A percentile compares a stretch with the other conserved stretches of the same genome.
Conservation (phyloP, 305 asterid genomes). For the Rubia tinctorum region DNA sequence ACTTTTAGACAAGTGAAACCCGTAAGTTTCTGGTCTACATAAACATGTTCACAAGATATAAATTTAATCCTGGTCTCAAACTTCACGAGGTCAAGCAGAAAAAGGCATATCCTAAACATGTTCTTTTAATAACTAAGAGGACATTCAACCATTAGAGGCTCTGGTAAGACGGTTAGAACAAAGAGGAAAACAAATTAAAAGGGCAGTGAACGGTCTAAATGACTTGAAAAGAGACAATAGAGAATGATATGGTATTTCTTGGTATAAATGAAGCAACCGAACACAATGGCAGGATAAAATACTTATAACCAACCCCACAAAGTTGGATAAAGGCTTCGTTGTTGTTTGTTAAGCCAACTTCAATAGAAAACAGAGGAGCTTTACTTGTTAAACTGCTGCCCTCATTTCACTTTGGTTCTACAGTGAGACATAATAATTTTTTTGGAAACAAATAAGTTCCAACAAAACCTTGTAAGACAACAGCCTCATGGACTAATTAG, state of each 20-base stretch:
- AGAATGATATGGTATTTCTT: background rate
- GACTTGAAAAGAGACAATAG: background rate
- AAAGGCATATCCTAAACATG: background rate
- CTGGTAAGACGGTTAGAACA: background rate
- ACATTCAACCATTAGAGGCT: background rate
- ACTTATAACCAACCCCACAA: too few relatives aligned
- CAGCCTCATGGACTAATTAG: background rate
- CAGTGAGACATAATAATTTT: background rate
- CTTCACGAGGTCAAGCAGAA: background rate
- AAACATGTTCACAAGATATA: background rate
- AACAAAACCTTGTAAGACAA: constrained; percentile 1
- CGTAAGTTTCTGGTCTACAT: background rate
- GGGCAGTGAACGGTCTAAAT: background rate
- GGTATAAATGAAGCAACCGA: background rate
- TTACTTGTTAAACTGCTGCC: background rate
- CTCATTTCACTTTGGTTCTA: background rate
- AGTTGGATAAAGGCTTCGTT: background rate
- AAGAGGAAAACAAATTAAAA: background rate
- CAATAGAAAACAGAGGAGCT: background rate
- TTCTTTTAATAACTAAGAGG: background rate
- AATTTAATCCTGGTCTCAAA: background rate
- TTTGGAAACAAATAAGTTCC: background rate
- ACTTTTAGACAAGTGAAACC: background rate
- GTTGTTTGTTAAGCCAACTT: background rate
- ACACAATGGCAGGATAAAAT: too few relatives aligned